Conservation (phyloP, 345 rosid species). For the Isatis tinctoria region DNA sequence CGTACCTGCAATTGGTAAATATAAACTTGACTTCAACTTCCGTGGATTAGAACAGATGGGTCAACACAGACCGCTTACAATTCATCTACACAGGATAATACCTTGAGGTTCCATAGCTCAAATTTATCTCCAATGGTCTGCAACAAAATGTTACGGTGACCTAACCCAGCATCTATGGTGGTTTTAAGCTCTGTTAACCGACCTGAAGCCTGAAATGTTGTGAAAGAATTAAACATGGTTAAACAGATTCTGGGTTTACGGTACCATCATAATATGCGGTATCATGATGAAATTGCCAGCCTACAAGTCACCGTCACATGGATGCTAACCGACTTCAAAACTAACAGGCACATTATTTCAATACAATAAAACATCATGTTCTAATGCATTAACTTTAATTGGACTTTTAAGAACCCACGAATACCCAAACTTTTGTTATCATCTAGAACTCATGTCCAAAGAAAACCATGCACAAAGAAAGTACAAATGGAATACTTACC, state of each 20-base stretch:
- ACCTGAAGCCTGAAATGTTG: slow-evolving; percentile 58
- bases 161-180: slow-evolving; percentile 66
- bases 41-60: neutral
- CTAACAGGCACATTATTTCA: neutral
- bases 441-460: neutral
- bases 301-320: neutral
- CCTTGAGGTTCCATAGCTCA: slow-evolving; percentile 83
- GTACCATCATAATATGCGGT: neutral
- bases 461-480: slow-evolving; percentile 1
- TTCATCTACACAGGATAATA: slow-evolving; percentile 12
- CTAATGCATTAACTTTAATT: neutral
- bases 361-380: neutral
- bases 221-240: neutral
- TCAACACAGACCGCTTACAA: neutral
- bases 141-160: slow-evolving; percentile 61
- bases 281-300: neutral
- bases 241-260: neutral
- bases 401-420: neutral
- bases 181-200: slow-evolving; percentile 71
- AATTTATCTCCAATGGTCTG: slow-evolving; percentile 63
- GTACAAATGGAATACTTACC: neutral
- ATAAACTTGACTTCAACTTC: neutral
- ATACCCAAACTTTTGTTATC: slow-evolving; percentile 15
- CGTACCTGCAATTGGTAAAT: slow-evolving; percentile 51
- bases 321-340: neutral